Evolutionary conservation across 2,329 filamentous ascomycete species (phyloP), one percentile per base, ranked within the genome.

Genomic region (Aspergillus flavus): DNA sequence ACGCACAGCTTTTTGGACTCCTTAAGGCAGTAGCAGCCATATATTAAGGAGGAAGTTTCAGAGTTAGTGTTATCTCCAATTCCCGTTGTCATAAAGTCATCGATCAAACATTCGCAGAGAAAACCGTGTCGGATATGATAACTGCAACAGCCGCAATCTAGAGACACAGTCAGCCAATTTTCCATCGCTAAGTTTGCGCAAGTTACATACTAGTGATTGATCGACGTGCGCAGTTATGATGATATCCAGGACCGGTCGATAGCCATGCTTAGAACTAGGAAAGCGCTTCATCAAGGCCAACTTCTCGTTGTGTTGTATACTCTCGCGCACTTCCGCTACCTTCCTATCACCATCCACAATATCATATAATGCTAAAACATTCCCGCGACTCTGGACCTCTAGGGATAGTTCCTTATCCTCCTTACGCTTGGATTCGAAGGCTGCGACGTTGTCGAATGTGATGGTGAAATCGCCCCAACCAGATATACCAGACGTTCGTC

Each of bases 231-330:
- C 61, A 23, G 64, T 70, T 41, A 73, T 57, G 46, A 67, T 59
- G 6, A 73, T 56, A 62, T 73, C 71, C 62, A 73, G 43, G 11
- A 66, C 70, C n/a, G 71, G 70, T 19, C 71, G 65, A 63, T 68
- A 69, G 6, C 65, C 64, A 52, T 58, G 55, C 30, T 62, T 65
- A 57, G 67, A 64, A n/a, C 64, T 62, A 12, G 66, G 59, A 39
- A 55, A 55, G 32, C 52, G 52, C 34, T 39, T 36, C 58, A 67
- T 48, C 41, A 69, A 61, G 6, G 65, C 61, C 57, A 69, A 30
- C 11, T 41, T 63, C 30, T 68, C 53, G 34, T 70, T 70, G 46
- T 69, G 68, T 21, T 56, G 46, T 54, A 68, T 65, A 60, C 68
- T 69, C 36, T 69, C 65, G 19, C 66, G 59, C 46, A 70, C 63